Conservation (phyloP, 768 basidiomycete genomes). For the Rubroboletus satanas region DNA sequence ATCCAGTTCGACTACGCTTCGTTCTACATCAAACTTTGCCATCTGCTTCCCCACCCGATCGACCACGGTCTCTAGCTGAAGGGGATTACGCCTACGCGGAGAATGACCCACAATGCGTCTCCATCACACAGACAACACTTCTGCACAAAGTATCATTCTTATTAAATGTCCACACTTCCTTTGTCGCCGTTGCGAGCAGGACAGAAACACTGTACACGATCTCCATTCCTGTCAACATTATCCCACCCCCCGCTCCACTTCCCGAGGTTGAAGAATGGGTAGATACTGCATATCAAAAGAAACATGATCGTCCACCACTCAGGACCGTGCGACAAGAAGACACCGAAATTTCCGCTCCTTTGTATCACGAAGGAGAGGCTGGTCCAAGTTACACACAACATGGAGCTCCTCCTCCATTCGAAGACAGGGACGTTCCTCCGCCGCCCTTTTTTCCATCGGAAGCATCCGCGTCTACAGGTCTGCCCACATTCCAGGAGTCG, state of each 20-base stretch:
- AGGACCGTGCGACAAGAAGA: conserved; percentile 72
- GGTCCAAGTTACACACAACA: conserved; percentile 67
- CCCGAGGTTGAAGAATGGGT: conserved; percentile 71
- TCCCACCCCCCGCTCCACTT: conserved; percentile 74
- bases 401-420: conserved; percentile 78
- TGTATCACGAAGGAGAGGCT: conserved; percentile 67
- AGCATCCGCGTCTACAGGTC: conserved; percentile 53
- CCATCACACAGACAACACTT: conserved; percentile 77
- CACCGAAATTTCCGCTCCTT: conserved; percentile 52
- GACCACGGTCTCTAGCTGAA: conserved; percentile 40
- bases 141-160: conserved; percentile 81
- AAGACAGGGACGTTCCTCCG: conserved; percentile 78
- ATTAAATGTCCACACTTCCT: conserved; percentile 69
- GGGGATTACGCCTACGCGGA: conserved; percentile 47
- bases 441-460: conserved; percentile 55
- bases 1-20: conserved; percentile 73
- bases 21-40: conserved; percentile 66
- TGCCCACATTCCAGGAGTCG: conserved; percentile 78
- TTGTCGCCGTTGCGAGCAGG: conserved; percentile 65
- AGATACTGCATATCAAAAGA: conserved; percentile 79
- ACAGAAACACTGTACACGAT: conserved; percentile 65
- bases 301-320: conserved; percentile 77
- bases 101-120: conserved; percentile 61
- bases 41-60: conserved; percentile 46
- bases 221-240: conserved; percentile 63